Base-by-base conservation (phyloP, 1,139 yeast species). In the Yamadazyma friedrichii region DNA sequence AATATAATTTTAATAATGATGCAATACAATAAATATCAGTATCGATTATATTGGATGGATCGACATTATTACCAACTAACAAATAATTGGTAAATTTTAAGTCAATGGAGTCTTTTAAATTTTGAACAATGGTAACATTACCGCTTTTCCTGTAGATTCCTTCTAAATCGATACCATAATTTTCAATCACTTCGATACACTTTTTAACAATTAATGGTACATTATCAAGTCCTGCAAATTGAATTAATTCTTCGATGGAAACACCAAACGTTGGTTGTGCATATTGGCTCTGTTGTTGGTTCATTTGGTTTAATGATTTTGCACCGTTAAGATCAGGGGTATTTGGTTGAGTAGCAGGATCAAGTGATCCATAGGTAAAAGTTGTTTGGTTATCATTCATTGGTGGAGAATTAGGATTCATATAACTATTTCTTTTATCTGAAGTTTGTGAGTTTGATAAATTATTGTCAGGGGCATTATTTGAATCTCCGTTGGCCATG, bases 101-200 rank as follows among this genome's bases (percentile, higher is more conserved):
- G 60, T 93, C 96, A 40, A 93, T 85, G 36, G 82, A 74, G 12
- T 80, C 84, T 51, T 76, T 80, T 48, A 91, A 67, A 46, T 82
- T 86, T 50, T 84, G 84, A 9, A 93, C 84, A 35, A 86, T 84
- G 8, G 81, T 64, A 33, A 78, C 80, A 60, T 86, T 88, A 0
- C 97, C 96, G 45, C 87, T 81, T 34, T 89, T 82, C 40, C 98
- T 73, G 59, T 93, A 93, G 27, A 93, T 83, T 0, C 98, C 98
- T 58, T 89, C 98, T 33, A 86, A 71, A 40, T 87, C 84, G 34
- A 86, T 62, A 1, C 98, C 98, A 59, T 84, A 82, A 31, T 74
- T 74, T 59, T 93, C 98, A 35, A 93, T 80, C 8, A 91, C 84
- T 49, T 84, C 85, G 41, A 91, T 85, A 68, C 98, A 91, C 56